Base-by-base conservation (phyloP, 2,329 filamentous ascomycete species). In the Diplodia corticola region DNA sequence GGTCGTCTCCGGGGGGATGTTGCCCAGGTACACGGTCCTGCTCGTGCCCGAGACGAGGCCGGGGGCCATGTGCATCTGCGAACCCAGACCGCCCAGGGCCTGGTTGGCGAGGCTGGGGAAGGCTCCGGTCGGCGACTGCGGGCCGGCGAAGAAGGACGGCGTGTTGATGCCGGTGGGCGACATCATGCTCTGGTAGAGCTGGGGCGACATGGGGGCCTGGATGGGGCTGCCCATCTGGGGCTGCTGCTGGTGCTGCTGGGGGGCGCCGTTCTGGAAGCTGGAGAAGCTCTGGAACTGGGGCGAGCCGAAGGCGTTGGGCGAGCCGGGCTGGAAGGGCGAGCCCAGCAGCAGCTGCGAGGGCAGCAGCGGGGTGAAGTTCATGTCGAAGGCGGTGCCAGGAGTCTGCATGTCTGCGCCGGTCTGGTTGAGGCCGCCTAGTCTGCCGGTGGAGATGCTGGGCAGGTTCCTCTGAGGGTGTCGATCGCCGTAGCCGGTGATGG, bases 351-450 rank as follows among this genome's bases (percentile, higher is more conserved):
- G 84, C 80, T 97, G 92, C 37, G 94, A 98, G 40, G 95, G 95
- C 44, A 99, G 87, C 70, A 99, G 86, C 70, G 95, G 94, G 12
- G 95, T 97, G 80, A 97, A 98, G 81, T 98, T 95, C 94, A 98
- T 97, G 76, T 98, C 95, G 76, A 93, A 96, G 50, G 87, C 92
- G 63, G 92, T 94, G 50, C 91, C 93, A 17, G 95, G 93, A 26
- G 91, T 94, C 71, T 90, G 85, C 87, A 97, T 88, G 70, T 96
- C 93, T 73, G 85, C 86, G 67, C 81, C 83, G 76, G 84, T 87
- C 73, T 86, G 84, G 69, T 83, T 81, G 64, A 79, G 80, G 59
- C 81, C 80, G 30, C 79, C 78, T 78, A 90, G 85, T 69, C 87
- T 83, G 75, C 90, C 89, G 24, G 95, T 97, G 79, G 97, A 97